phyloP scores from a whole-genome alignment of 352 stramenopile species.

The Globisporangium camurandrum region DNA sequence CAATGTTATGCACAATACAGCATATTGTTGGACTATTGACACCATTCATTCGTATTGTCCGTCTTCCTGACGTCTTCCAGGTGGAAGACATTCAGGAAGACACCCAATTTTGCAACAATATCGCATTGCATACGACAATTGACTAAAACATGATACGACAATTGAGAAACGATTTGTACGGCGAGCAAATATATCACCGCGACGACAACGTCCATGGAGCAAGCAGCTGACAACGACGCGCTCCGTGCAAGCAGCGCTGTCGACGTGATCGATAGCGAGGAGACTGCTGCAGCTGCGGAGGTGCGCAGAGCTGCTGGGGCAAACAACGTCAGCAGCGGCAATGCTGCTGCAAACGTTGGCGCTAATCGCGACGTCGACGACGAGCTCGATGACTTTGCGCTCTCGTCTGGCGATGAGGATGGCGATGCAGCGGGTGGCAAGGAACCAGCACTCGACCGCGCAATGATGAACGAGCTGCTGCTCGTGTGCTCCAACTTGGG shows the following conservation, averaged over 20 bases:
- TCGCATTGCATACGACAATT: too few species aligned
- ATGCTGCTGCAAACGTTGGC: neutral
- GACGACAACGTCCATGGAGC: constrained; percentile 6
- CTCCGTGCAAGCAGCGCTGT: neutral
- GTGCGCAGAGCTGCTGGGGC: constrained; percentile 7
- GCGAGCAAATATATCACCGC: too few species aligned
- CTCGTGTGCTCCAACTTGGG: constrained; percentile 85
- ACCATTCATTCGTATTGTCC: neutral
- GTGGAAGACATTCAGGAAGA: too few species aligned
- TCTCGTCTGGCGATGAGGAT: constrained; percentile 44
- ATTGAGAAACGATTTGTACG: too few species aligned
- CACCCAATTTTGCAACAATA: too few species aligned
- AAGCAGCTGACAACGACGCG: constrained; percentile 1
- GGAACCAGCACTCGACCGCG: constrained; percentile 37
- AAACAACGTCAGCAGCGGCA: constrained; percentile 8
- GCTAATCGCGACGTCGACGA: constrained; percentile 6
- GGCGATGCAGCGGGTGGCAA: constrained; percentile 16
- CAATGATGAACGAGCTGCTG: constrained; percentile 84
- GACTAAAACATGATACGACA: too few species aligned
- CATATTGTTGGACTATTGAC: too few species aligned
- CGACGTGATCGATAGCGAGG: constrained; percentile 7
- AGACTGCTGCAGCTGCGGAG: constrained; percentile 7
- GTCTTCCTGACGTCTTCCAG: neutral
- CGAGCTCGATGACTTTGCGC: constrained; percentile 48
- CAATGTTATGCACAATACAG: too few species aligned